These are phyloP conservation scores for Lentinula guzmanii DNA, from an alignment of 768 basidiomycete species.

Conservation along the genomic window DNA sequence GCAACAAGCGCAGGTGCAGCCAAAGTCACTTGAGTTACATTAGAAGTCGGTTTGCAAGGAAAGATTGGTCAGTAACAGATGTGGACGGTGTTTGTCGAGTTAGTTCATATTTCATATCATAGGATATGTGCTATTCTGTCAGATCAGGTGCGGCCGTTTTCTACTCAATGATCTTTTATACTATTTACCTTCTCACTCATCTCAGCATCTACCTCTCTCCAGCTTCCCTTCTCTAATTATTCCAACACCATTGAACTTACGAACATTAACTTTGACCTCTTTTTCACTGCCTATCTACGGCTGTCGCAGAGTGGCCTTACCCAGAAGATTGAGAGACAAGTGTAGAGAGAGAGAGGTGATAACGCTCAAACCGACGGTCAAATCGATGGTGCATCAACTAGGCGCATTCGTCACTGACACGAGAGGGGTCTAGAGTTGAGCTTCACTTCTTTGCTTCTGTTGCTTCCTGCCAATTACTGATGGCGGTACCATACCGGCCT, in stretches of 20 bases:
- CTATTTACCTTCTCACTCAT: neutral
- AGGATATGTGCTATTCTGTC: constrained; percentile 79
- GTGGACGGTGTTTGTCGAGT: constrained; percentile 89
- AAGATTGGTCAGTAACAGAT: constrained; percentile 83
- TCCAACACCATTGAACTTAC: neutral
- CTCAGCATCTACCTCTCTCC: neutral
- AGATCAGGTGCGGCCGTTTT: constrained; percentile 31
- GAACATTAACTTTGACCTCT: neutral
- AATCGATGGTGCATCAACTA: constrained; percentile 92
- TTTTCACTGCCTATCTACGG: constrained; percentile 38
- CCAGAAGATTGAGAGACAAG: constrained; percentile 88
- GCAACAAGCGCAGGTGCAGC: constrained; percentile 34
- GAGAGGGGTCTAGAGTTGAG: too few relatives aligned
- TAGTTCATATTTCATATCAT: constrained; percentile 67
- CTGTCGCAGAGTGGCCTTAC: constrained; percentile 90
- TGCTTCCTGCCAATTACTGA: too few relatives aligned
- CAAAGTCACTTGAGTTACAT: constrained; percentile 79
- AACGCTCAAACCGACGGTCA: constrained; percentile 78
- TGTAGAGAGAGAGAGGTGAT: constrained; percentile 68
- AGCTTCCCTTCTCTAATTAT: neutral
- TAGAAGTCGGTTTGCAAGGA: constrained; percentile 85
- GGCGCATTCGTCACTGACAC: constrained; percentile 54
- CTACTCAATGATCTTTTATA: neutral
- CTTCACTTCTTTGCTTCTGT: too few relatives aligned
- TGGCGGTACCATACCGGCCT: too few relatives aligned